Evolutionary conservation across 257 asterid species (phyloP), one percentile per base, ranked within the genome.

Genomic region (Schizonepeta tenuifolia): DNA sequence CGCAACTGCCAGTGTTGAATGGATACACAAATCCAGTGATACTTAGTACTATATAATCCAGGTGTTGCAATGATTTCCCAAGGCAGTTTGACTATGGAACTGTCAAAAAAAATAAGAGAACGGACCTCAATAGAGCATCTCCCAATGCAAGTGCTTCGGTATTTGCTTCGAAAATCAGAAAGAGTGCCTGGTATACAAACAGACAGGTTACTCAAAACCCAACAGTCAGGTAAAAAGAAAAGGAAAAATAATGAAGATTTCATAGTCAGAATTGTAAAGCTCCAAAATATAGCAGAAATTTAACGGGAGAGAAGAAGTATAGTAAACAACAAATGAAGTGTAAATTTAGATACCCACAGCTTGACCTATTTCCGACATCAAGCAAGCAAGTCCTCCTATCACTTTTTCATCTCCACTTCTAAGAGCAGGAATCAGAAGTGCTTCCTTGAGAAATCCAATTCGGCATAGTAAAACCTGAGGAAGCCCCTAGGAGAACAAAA

Each of bases 321-420:
- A 26, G 13, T 62, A 38, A 64, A 63, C 69, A 40, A 64, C 9
- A 60, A 47, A 35, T 61, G 49, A 14, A 35, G 67, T 47, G 33
- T 57, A 65, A 66, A 56, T 43, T 55, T 65, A 54, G 75, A 79
- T 70, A 80, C 98, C 83, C 87, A 92, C 96, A 71, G 98, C 88
- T 73, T 88, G 96, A 60, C 98, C 98, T 76, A 92, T 88, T 87
- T 92, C 98, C 18, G 98, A 88, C 91, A 92, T 80, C 86, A 92
- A 86, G 83, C 91, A 84, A 51, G 96, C 96, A 74, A 92, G 86
- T 72, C 96, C 87, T 75, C 89, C 85, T 22, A 92, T 80, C 72
- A 84, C 88, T 82, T 85, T 85, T 89, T 84, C 91, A 53, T 92
- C 93, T 80, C 96, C 88, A 70, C 83, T 83, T 72, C 78, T 84